Percentiles rank a stretch among this genome's conserved stretches.
These are phyloP conservation scores for Chytriomyces confervae DNA, from an alignment of 192 early-diverging fungal genomes.

Conservation along the genomic window DNA sequence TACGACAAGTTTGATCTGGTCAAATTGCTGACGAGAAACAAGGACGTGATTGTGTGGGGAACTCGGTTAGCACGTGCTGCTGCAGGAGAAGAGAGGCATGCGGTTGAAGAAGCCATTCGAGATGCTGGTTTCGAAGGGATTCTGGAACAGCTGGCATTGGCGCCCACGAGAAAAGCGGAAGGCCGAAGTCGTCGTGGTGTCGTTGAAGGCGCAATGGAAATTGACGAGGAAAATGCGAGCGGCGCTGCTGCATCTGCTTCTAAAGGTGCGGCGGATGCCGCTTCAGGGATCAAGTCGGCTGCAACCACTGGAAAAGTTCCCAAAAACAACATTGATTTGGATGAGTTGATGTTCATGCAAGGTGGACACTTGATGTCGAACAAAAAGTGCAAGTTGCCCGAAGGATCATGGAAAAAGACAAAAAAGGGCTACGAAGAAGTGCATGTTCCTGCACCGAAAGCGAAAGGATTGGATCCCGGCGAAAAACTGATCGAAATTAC, in stretches of 20 bases:
- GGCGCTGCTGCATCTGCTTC: slow-evolving; percentile 52
- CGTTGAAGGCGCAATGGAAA: slow-evolving; percentile 69
- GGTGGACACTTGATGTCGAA: slow-evolving; percentile 98
- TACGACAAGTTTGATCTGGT: slow-evolving; percentile 97
- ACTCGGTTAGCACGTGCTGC: slow-evolving; percentile 81
- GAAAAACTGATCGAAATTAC: slow-evolving; percentile 72
- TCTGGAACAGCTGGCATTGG: slow-evolving; percentile 66
- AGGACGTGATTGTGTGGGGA: slow-evolving; percentile 90
- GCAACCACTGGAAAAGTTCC: slow-evolving; percentile 56
- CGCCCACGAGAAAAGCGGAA: slow-evolving; percentile 58
- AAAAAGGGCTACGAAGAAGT: slow-evolving; percentile 95
- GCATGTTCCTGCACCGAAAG: slow-evolving; percentile 88
- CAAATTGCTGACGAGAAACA: slow-evolving; percentile 83
- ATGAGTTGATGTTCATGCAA: slow-evolving; percentile 85
- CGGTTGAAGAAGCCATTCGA: slow-evolving; percentile 73
- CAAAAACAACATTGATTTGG: slow-evolving; percentile 69
- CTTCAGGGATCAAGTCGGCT: slow-evolving; percentile 46
- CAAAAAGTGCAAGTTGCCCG: slow-evolving; percentile 88
- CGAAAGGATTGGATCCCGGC: slow-evolving; percentile 63
- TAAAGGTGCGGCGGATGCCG: slow-evolving; percentile 35
- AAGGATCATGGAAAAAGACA: slow-evolving; percentile 88
- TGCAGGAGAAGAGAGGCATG: slow-evolving; percentile 50
- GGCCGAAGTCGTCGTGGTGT: slow-evolving; percentile 67
- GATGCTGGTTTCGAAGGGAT: slow-evolving; percentile 73
- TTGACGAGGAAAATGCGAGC: slow-evolving; percentile 49